Evolutionary conservation across 2,329 filamentous ascomycete genomes (phyloP), one percentile per base, ranked within the genome.

Genomic region (Leptodontidium sp.): DNA sequence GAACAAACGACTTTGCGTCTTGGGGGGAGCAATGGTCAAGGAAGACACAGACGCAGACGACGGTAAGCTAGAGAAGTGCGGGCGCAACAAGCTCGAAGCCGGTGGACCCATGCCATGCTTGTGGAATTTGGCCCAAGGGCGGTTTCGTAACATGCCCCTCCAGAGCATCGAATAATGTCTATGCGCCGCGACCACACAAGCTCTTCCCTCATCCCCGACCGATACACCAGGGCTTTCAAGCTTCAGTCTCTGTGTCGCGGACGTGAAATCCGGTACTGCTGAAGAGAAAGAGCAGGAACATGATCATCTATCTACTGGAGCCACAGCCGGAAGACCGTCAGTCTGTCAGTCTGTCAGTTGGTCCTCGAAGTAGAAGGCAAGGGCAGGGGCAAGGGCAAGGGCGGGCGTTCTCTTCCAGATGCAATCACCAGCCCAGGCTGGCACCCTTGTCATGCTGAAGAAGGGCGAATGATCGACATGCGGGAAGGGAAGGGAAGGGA

Each of bases 381-480:
- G 29, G 29, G 21, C n/a, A 40, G 47, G n/a, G 47, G 21, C 21
- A 21, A 21, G 21, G 21, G 21, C 21, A 21, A 21, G 21, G 21
- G 21, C 21, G 21, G 21, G 47, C 47, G n/a, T 50, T n/a, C 29
- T 32, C 29, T 3, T 32, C 21, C 5, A 50, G n/a, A 50, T 12
- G 47, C n/a, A 21, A 59, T 59, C 57, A 43, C 53, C 53, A 57
- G 29, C 53, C 29, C n/a, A 50, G 47, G 14, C 35, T 14, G 14
- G 32, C 35, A 58, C 55, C 32, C 35, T 58, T 43, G 32, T 24
- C 55, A 15, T 21, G 55, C 35, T 61, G 59, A 50, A 62, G 45
- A 35, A 38, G 59, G 17, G 26, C 21, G 26, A 32, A 49, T 62
- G 59, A 62, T 62, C 59, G 58, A 61, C 58, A 49, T 49, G 58